These are phyloP conservation scores for Pythium aphanidermatum DNA, from an alignment of 352 stramenopile genomes.

Conservation along the genomic window DNA sequence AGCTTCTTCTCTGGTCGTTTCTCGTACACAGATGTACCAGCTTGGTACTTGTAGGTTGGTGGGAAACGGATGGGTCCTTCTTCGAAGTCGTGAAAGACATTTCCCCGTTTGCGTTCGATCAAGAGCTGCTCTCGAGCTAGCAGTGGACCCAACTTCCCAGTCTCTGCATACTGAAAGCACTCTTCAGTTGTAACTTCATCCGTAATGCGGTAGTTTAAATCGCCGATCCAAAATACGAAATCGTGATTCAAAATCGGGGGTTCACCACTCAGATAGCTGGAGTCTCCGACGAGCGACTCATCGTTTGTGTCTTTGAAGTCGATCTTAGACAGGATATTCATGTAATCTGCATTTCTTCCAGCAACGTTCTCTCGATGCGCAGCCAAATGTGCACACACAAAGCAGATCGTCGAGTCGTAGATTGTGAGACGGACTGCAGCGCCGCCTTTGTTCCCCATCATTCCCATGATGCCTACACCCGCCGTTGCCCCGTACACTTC, in stretches of 20 bases:
- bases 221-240: constrained; percentile 96
- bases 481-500: constrained; percentile 89
- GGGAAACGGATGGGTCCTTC: constrained; percentile 90
- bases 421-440: constrained; percentile 94
- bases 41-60: constrained; percentile 98
- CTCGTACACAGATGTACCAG: constrained; percentile 95
- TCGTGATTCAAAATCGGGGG: constrained; percentile 95
- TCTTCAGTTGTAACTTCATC: constrained; percentile 72
- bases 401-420: constrained; percentile 98
- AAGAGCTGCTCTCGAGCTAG: constrained; percentile 56
- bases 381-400: constrained; percentile 98
- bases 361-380: constrained; percentile 97
- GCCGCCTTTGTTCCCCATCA: constrained; percentile 99
- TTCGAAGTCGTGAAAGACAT: constrained; percentile 86
- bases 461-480: constrained; percentile 97
- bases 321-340: constrained; percentile 96
- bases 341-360: constrained; percentile 97
- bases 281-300: constrained; percentile 15
- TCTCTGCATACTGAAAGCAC: constrained; percentile 57
- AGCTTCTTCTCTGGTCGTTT: constrained; percentile 98
- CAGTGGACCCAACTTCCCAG: constrained; percentile 30
- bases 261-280: constrained; percentile 42
- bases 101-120: constrained; percentile 58
- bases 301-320: constrained; percentile 78
- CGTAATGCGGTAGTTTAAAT: constrained; percentile 90